Conservation (phyloP, 2,329 filamentous ascomycete genomes). For the Aspergillus oerlinghausenensis region DNA sequence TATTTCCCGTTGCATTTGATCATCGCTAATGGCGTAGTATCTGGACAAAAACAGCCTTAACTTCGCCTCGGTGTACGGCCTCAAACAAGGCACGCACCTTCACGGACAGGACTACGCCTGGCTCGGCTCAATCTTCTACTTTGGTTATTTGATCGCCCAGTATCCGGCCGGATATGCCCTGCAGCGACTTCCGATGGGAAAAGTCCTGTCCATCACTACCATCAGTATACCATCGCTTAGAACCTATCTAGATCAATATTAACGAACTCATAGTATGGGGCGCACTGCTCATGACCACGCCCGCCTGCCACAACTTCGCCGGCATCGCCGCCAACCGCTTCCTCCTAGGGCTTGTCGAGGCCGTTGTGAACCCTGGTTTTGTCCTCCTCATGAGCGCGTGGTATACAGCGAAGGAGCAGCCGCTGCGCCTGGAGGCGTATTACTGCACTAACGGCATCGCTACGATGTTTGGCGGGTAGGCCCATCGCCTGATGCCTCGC, state of each 20-base stretch:
- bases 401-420: slow-evolving; percentile 47
- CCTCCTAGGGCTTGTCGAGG: slow-evolving; percentile 46
- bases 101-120: too few species aligned
- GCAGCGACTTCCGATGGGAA: slow-evolving; percentile 44
- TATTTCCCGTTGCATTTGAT: too few species aligned
- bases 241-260: too few species aligned
- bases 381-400: slow-evolving; percentile 51
- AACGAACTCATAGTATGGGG: slow-evolving; percentile 42
- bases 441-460: slow-evolving; percentile 52
- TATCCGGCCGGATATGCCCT: slow-evolving; percentile 42
- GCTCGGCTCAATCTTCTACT: slow-evolving; percentile 45
- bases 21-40: too few species aligned
- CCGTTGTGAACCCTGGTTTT: slow-evolving; percentile 46
- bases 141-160: slow-evolving; percentile 46
- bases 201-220: slow-evolving; percentile 12
- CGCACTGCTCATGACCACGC: slow-evolving; percentile 41
- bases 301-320: slow-evolving; percentile 41
- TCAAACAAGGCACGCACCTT: too few species aligned
- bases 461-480: too few species aligned
- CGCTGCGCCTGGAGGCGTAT: slow-evolving; percentile 51
- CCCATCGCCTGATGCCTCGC: too few species aligned
- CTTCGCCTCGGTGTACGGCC: too few species aligned
- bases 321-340: slow-evolving; percentile 44
- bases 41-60: too few species aligned
- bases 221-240: too few species aligned